Percentiles rank a stretch among this genome's conserved stretches.
Conservation (phyloP, 164 flowering plant species). For the Chimonanthus salicifolius region DNA sequence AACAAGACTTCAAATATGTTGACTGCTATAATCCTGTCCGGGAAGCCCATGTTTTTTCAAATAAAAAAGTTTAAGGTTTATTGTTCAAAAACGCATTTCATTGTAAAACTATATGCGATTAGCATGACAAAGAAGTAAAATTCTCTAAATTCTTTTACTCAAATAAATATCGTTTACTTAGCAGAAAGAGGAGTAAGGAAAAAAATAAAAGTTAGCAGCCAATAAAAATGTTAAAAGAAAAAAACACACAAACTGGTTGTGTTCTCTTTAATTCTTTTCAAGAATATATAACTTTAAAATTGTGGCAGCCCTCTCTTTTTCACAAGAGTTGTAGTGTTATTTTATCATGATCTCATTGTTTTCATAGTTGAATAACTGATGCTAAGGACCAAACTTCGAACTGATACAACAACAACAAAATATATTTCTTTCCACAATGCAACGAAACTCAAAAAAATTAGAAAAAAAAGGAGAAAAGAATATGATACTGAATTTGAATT, state of each 20-base stretch:
- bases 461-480: neutral
- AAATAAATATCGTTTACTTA: neutral
- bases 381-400: neutral
- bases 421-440: neutral
- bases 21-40: neutral
- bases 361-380: neutral
- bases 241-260: neutral
- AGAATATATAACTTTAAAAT: too few relatives aligned
- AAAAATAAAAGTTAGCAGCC: neutral
- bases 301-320: too few relatives aligned
- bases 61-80: neutral
- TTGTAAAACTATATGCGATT: neutral
- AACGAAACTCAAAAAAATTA: neutral
- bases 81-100: neutral
- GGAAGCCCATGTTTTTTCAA: neutral
- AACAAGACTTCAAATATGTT: neutral
- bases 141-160: neutral
- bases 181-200: neutral
- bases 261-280: neutral
- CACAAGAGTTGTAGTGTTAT: too few relatives aligned
- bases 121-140: neutral
- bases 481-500: neutral
- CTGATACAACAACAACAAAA: neutral
- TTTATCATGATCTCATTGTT: too few relatives aligned
- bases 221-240: neutral